Percentiles rank a stretch among this genome's conserved stretches.
Conservation (phyloP, 2,329 filamentous ascomycete species). For the Orbilia brochopaga region DNA sequence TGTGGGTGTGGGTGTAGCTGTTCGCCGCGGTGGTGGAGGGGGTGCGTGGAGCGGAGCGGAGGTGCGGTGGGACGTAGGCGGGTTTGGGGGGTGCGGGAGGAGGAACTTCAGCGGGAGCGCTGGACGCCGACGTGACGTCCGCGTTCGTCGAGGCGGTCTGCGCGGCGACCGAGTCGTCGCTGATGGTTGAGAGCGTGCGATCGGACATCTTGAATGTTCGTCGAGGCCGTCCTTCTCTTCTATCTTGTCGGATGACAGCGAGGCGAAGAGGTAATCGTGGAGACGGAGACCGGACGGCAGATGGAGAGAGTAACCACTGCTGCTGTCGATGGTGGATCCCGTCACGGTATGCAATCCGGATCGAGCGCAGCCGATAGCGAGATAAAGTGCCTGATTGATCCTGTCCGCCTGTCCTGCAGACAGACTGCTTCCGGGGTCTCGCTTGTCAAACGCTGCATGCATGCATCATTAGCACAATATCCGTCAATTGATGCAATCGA, state of each 20-base stretch:
- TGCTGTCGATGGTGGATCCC: too few species aligned
- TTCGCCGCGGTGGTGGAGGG: conserved; percentile 1
- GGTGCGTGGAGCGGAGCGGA: conserved; percentile 6
- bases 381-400: too few species aligned
- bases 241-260: too few species aligned
- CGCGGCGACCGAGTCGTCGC: too few species aligned
- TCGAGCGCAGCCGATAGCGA: conserved; percentile 1
- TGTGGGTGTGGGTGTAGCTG: background rate
- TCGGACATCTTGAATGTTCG: too few species aligned
- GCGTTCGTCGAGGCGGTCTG: background rate
- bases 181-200: too few species aligned
- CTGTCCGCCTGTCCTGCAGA: background rate
- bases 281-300: too few species aligned
- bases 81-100: conserved; percentile 4
- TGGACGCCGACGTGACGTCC: background rate
- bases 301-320: too few species aligned
- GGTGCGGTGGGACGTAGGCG: conserved; percentile 38
- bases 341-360: background rate
- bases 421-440: conserved; percentile 13
- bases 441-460: conserved; percentile 49
- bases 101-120: too few species aligned
- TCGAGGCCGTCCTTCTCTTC: too few species aligned
- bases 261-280: too few species aligned
- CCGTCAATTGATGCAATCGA: too few species aligned
- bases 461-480: conserved; percentile 13